Evolutionary conservation across 148 eudicot species (phyloP), one percentile per base, ranked within the genome.

Genomic region (Silene conica): DNA sequence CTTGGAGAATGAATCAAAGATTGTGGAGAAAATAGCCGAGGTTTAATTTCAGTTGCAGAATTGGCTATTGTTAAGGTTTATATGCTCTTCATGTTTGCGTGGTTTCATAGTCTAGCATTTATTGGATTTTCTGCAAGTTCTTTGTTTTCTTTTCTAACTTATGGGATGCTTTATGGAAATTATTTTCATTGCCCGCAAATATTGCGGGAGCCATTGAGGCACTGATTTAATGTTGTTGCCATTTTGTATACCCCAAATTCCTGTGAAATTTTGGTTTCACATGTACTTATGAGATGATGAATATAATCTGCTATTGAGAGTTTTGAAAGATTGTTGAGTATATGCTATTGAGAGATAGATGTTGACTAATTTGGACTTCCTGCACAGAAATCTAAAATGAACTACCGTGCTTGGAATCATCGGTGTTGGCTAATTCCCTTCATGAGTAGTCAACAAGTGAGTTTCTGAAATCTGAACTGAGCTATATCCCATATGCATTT

Each of bases 341-440:
- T 61, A 38, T 80, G 65, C 48, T n/a, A 60, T n/a, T 5, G 23
- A 16, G 19, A 28, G 56, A 34, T 31, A 41, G 13, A 46, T 67
- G 6, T 76, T 63, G 6, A 72, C 61, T 56, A 67, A 54, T 23
- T 6, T 57, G 25, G 18, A 60, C 72, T 23, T 67, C 55, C 79
- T 61, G 66, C 83, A 79, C 85, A 93, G 98, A 89, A 84, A 57
- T 89, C 89, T 54, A 93, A 93, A 79, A 93, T 93, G 97, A 93
- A 93, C 73, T 93, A 93, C 67, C 96, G 96, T 64, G 94, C 96
- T 56, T 93, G 98, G 98, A 86, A 88, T 74, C 94, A 93, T 65
- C 88, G 94, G 15, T 87, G 88, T 76, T 87, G 97, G 95, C 80
- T 91, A 48, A 92, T 86, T 72, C 77, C 91, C 59, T 88, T 85